Evolutionary conservation across 768 basidiomycete species (phyloP).

Genomic region (Serendipita sp.): DNA sequence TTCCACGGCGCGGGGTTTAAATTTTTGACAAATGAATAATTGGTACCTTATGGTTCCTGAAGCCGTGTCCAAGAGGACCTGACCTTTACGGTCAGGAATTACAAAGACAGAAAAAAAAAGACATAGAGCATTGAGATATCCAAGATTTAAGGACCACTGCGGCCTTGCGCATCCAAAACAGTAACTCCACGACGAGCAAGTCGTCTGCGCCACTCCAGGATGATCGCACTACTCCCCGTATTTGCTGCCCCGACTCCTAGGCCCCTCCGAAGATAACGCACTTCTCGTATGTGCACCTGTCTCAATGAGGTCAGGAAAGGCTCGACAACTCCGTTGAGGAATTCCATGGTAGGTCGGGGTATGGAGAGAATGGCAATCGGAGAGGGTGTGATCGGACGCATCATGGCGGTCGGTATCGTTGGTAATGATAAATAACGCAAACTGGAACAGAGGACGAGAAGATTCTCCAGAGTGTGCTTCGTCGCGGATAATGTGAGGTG

Average conservation of each 20-base stretch:
- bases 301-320: constrained; percentile 34
- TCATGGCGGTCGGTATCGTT: constrained; percentile 38
- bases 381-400: constrained; percentile 19
- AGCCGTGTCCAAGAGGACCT: too few species aligned
- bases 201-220: constrained; percentile 55
- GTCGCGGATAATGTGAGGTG: neutral
- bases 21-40: too few species aligned
- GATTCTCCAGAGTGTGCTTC: neutral
- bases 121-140: neutral
- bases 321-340: constrained; percentile 37
- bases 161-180: constrained; percentile 36
- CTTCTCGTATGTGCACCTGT: constrained; percentile 45
- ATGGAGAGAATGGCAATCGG: constrained; percentile 52
- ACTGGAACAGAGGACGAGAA: constrained; percentile 35
- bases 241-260: constrained; percentile 47
- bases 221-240: constrained; percentile 67
- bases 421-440: constrained; percentile 61
- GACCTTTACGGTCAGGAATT: neutral
- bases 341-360: constrained; percentile 50
- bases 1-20: too few species aligned
- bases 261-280: constrained; percentile 57
- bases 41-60: too few species aligned
- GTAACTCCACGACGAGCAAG: constrained; percentile 40
- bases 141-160: neutral
- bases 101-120: neutral